Evolutionary conservation across 2,329 filamentous ascomycete species (phyloP), one percentile per base, ranked within the genome.

Genomic region (Ophiostoma ips): DNA sequence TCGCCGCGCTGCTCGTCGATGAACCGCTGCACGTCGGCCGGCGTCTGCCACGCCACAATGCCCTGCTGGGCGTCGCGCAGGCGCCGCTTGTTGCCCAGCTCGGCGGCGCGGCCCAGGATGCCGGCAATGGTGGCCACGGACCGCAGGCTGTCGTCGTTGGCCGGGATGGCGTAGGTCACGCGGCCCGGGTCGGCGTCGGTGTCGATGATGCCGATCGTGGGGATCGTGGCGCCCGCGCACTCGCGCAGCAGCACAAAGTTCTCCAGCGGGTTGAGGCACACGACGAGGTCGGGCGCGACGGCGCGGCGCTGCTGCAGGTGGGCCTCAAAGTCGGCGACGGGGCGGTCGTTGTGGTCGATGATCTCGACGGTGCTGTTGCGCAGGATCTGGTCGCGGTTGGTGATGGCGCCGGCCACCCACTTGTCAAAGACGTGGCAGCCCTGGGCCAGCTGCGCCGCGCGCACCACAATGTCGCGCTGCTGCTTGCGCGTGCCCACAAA

Each of bases 101-200:
- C 72, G 10, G 86, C 92, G 1, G 92, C 92, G 48, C 84, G 77
- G 37, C 89, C 90, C 35, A 98, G 73, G 1, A 92, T 82, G 49
- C 88, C 88, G 4, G 82, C 84, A 58, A 98, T 86, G 53, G 95
- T 74, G 58, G 83, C 79, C 46, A 88, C 76, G 56, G 83, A 82
- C 53, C 92, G 83, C 57, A 95, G 67, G 77, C 88, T 88, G 72
- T 98, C 92, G 62, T 98, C 92, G 64, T 98, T 98, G 47, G 87
- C 87, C 2, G 92, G 92, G 58, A 98, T 95, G 13, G 86, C 85
- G 63, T 98, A 98, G 4, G 92, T 96, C 47, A 96, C 88, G 79
- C 86, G 90, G 0, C 87, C 87, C 1, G 92, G 87, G 66, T 96
- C 85, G 2, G 81, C 83, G 65, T 98, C 85, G 1, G 92, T 96